Evolutionary conservation across 176 grass and related monocot genomes (phyloP).

Genomic region (Eleusine coracana): DNA sequence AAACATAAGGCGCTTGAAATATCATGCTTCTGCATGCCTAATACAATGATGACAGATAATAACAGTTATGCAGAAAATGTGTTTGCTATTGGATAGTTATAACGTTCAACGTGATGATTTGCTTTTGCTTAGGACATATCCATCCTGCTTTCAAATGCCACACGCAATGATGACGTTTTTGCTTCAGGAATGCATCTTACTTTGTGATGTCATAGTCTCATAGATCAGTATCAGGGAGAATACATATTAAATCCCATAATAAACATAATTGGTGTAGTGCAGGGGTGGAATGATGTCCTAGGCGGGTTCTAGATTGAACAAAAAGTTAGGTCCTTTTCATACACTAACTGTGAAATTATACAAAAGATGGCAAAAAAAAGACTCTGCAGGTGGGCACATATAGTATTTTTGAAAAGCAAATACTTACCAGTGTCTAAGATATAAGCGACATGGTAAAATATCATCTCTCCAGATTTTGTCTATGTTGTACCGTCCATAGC

Average conservation of each 20-base stretch:
- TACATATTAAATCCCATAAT: constrained; percentile 6
- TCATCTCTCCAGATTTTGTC: constrained; percentile 95
- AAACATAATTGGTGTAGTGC: not conserved
- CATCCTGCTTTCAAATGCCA: constrained; percentile 23
- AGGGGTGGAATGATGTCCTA: not conserved
- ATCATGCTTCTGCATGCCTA: not conserved
- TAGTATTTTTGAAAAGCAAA: constrained; percentile 23
- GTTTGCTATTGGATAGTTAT: constrained; percentile 14
- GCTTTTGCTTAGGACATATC: constrained; percentile 35
- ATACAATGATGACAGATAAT: not conserved
- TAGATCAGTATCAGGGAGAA: constrained; percentile 26
- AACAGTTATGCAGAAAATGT: not conserved
- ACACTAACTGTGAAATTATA: not conserved
- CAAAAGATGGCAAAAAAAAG: not conserved
- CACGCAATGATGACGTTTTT: constrained; percentile 22
- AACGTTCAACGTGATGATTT: constrained; percentile 34
- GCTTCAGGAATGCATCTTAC: constrained; percentile 25
- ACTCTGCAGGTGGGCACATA: not conserved
- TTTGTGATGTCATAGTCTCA: constrained; percentile 34
- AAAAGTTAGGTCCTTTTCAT: not conserved
- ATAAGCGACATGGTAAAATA: constrained; percentile 83
- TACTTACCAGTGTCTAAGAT: constrained; percentile 94
- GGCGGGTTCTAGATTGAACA: not conserved
- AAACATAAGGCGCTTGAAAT: constrained; percentile 5
- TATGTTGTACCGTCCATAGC: constrained; percentile 81